Conservation (phyloP, 805 yeast species). For the Maudiozyma serrabonitensis region DNA sequence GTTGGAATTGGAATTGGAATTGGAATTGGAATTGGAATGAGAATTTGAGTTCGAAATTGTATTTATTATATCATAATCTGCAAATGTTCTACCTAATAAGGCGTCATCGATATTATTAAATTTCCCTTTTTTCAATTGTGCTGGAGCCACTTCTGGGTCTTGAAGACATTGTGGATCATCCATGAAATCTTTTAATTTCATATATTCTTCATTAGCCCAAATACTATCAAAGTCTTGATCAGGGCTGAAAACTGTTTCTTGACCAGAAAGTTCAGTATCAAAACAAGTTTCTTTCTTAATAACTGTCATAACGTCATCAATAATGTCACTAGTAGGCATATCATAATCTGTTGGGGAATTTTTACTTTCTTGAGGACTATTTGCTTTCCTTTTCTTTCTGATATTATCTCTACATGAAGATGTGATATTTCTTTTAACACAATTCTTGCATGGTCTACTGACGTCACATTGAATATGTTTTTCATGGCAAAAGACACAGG, state of each 20-base stretch:
- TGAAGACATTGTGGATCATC: slow-evolving; percentile 1
- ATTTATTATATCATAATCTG: background rate
- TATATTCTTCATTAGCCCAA: slow-evolving; percentile 38
- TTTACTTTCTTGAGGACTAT: background rate
- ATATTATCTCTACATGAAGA: slow-evolving; percentile 43
- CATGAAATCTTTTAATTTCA: slow-evolving; percentile 16
- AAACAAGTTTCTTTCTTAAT: background rate
- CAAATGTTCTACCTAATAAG: background rate
- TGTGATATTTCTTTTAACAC: slow-evolving; percentile 50
- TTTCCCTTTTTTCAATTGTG: background rate
- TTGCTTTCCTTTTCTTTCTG: slow-evolving; percentile 2
- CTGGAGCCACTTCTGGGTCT: background rate
- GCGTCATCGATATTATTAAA: background rate
- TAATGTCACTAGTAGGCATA: background rate
- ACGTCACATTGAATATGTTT: slow-evolving; percentile 66
- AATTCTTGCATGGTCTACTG: slow-evolving; percentile 62
- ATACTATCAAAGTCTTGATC: slow-evolving; percentile 35
- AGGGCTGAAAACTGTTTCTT: slow-evolving; percentile 1
- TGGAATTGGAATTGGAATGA: background rate
- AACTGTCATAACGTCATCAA: background rate
- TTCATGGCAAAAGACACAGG: slow-evolving; percentile 62
- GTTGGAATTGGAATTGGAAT: background rate
- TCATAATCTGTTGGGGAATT: background rate
- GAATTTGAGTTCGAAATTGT: background rate
- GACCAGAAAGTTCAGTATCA: background rate